Base-by-base conservation (phyloP, 2,329 filamentous ascomycete species). In the Talaromyces sp. region DNA sequence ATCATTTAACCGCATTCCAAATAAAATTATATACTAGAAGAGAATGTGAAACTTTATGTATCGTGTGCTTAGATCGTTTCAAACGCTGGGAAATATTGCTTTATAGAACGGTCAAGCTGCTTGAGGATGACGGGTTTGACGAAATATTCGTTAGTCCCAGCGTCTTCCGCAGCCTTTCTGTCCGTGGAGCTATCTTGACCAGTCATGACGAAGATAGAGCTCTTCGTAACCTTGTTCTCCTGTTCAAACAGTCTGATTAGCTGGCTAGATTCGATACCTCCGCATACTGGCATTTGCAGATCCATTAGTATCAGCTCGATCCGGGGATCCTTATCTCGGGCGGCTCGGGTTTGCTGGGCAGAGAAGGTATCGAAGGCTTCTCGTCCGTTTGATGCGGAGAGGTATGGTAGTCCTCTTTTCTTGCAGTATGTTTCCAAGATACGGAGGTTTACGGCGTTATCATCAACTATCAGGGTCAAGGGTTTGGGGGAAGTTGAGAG, bases 391-490 rank as follows among this genome's bases (percentile, higher is more conserved):
- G 11, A 20, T 1, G 41, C 41, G 10, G 41, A 32, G 14, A 32
- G n/a, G 2, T 16, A 54, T 22, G 57, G 51, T 2, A 65, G 29
- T 4, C 47, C 49, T 51, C 62, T 24, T 37, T 60, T 63, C 10
- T 50, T 51, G 54, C 59, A 65, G 45, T 63, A 65, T 29, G 54
- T 57, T 29, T 61, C 53, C 50, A 65, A 49, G 13, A 65, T 49
- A 10, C 50, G 56, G 14, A 63, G 49, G 42, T 63, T 65, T 46
- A 65, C 42, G 7, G 43, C 24, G 35, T 65, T 65, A 33, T 65
- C 62, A 39, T 65, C 62, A 3, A 58, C 53, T 4, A 58, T 44
- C 3, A 58, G 24, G 1, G 47, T 36, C 14, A 45, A 22, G 9
- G 56, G 53, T 4, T 20, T 13, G 17, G 41, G 10, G 30, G 14